Evolutionary conservation across 495 filamentous ascomycete genomes (phyloP).

Genomic region (Cryomyces minteri): DNA sequence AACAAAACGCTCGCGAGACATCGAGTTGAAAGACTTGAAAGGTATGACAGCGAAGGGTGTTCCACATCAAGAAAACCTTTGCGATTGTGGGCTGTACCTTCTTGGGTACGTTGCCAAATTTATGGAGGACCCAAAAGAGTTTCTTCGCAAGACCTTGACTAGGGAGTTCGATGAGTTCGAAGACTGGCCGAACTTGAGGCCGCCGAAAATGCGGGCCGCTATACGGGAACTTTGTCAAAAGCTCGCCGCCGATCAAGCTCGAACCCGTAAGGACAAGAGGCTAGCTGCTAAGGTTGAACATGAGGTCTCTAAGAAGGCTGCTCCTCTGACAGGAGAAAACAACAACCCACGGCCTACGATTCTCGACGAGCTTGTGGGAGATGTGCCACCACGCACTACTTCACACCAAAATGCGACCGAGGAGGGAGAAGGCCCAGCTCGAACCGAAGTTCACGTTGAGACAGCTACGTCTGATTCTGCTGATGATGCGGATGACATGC

Average conservation of each 20-base stretch:
- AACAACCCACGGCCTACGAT: too few relatives aligned
- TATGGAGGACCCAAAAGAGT: slow-evolving; percentile 44
- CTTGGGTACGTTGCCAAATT: slow-evolving; percentile 73
- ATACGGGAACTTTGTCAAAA: slow-evolving; percentile 33
- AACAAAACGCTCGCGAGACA: slow-evolving; percentile 44
- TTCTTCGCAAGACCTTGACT: slow-evolving; percentile 35
- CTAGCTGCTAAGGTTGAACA: too few relatives aligned
- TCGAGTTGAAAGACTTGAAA: slow-evolving; percentile 29
- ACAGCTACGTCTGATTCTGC: too few relatives aligned
- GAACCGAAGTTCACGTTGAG: too few relatives aligned
- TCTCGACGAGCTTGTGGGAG: too few relatives aligned
- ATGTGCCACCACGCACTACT: too few relatives aligned
- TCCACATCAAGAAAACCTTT: slow-evolving; percentile 67
- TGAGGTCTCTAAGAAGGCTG: too few relatives aligned
- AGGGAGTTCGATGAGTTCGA: slow-evolving; percentile 25
- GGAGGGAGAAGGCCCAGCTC: too few relatives aligned
- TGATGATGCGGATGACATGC: too few relatives aligned
- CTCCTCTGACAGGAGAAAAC: too few relatives aligned
- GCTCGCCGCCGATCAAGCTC: slow-evolving; percentile 27
- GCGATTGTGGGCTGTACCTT: slow-evolving; percentile 77
- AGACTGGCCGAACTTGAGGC: slow-evolving; percentile 37
- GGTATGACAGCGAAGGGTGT: slow-evolving; percentile 52
- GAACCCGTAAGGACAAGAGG: neutral
- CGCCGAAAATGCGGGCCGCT: slow-evolving; percentile 30
- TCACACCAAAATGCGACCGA: too few relatives aligned